phyloP scores from a whole-genome alignment of 805 yeast genomes.

The Candida tammaniensis region DNA sequence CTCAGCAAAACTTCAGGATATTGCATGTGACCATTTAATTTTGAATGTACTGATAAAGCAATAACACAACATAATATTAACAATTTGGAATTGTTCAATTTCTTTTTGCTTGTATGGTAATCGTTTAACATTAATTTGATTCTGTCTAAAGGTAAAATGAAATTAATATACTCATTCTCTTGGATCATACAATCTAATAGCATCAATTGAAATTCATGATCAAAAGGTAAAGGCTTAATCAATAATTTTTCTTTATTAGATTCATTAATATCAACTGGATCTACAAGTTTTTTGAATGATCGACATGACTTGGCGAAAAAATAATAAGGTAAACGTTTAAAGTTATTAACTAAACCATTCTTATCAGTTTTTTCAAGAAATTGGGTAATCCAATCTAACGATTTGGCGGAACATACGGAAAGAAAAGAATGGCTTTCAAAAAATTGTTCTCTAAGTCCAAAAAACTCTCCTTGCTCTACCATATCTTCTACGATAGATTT shows the following conservation, averaged over 20 bases:
- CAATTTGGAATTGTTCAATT: constrained; percentile 9
- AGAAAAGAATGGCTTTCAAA: constrained; percentile 37
- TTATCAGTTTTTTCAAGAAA: constrained; percentile 22
- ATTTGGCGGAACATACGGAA: constrained; percentile 32
- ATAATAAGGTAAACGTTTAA: constrained; percentile 27
- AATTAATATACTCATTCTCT: neutral
- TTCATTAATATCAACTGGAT: constrained; percentile 24
- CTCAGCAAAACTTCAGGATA: neutral
- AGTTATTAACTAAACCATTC: constrained; percentile 19
- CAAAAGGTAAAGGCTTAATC: constrained; percentile 22
- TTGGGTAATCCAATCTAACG: constrained; percentile 29
- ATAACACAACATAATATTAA: constrained; percentile 6
- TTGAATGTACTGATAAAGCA: constrained; percentile 5
- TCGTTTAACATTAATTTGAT: constrained; percentile 2
- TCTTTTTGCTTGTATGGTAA: constrained; percentile 5
- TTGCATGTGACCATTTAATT: neutral
- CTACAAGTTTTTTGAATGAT: constrained; percentile 26
- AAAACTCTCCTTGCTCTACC: too few species aligned
- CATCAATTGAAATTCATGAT: constrained; percentile 9
- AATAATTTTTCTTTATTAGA: constrained; percentile 17
- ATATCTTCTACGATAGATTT: too few species aligned
- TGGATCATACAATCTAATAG: constrained; percentile 3
- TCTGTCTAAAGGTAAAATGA: constrained; percentile 1
- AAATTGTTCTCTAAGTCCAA: constrained; percentile 24
- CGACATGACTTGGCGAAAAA: constrained; percentile 17